Evolutionary conservation across 2,329 filamentous ascomycete genomes (phyloP).

Genomic region (Fusarium graminum): DNA sequence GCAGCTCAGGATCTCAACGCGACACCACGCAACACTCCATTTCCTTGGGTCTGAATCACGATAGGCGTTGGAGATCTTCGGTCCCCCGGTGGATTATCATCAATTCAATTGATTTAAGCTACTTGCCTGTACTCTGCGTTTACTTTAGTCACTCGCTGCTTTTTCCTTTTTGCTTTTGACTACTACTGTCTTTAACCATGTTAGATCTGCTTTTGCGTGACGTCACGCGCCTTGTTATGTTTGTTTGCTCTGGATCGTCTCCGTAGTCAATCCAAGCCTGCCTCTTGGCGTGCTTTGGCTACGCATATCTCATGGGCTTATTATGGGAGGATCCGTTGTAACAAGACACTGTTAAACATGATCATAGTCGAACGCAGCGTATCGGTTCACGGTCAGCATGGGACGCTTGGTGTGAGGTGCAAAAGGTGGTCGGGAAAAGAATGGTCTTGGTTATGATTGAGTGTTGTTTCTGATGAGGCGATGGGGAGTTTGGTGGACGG

Average conservation of each 20-base stretch:
- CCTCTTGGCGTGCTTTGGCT: constrained; percentile 20
- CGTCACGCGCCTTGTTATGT: constrained; percentile 35
- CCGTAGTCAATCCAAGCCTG: constrained; percentile 31
- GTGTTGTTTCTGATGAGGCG: constrained; percentile 40
- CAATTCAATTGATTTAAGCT: constrained; percentile 55
- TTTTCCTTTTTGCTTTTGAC: constrained; percentile 46
- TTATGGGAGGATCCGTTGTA: constrained; percentile 18
- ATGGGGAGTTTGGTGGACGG: constrained; percentile 44
- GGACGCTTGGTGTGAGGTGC: constrained; percentile 18
- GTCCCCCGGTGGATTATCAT: constrained; percentile 54
- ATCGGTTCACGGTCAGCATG: constrained; percentile 3
- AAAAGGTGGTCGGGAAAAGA: constrained; percentile 35
- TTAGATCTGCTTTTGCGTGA: constrained; percentile 37
- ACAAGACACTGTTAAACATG: constrained; percentile 14
- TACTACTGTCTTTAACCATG: constrained; percentile 36
- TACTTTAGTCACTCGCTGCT: constrained; percentile 47
- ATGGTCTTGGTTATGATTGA: constrained; percentile 34
- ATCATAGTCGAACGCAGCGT: constrained; percentile 2
- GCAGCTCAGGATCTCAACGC: constrained; percentile 51
- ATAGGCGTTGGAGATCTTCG: constrained; percentile 59
- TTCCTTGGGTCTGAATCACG: constrained; percentile 57
- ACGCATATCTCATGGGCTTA: constrained; percentile 9
- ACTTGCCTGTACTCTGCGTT: constrained; percentile 47
- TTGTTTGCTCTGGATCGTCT: constrained; percentile 31
- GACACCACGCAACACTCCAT: constrained; percentile 50